Base-by-base conservation (phyloP, 75 land plant species). In the Azolla pinnata region DNA sequence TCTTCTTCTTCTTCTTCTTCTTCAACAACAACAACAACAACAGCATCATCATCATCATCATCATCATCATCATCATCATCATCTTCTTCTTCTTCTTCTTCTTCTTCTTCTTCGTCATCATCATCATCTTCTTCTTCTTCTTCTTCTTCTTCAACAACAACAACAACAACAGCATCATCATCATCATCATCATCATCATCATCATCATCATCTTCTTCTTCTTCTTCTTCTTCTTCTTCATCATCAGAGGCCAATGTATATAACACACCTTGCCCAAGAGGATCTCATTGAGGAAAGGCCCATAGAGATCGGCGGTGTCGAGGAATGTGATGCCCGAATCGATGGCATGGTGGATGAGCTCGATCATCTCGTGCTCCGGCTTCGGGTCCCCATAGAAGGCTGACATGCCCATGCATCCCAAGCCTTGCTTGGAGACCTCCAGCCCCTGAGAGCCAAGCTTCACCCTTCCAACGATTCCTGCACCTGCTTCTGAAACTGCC, bases 381-480 rank as follows among this genome's bases (percentile, higher is more conserved):
- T 78, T 79, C 4, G 83, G 68, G 0, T 71, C 57, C 46, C 83
- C 83, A 33, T 72, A 79, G 69, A 64, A 49, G 47, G 69, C 70
- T 3, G 85, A 68, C 83, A 82, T 69, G 44, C 83, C 75, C 85
- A 82, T 82, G 54, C 85, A 82, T 7, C 85, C 85, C 20, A 82
- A 57, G 1, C 83, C 84, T 35, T 69, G 85, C 1, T 33, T 56
- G 10, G 85, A 82, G 4, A 79, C 85, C 68, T 75, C 72, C 32
- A 80, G 61, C 2, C 83, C 83, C 57, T 72, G 69, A 0, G 66
- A 61, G 2, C 83, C 83, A 56, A 81, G 64, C 68, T 63, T 64
- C 54, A 70, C 62, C 9, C 49, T 57, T 30, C 54, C 50, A 45
- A 77, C 80, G 34, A 55, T 47, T 9, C n/a, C 23, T 4, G 18